phyloP scores from a whole-genome alignment of 306 rosid genomes.

The Dalbergia cochinchinensis region DNA sequence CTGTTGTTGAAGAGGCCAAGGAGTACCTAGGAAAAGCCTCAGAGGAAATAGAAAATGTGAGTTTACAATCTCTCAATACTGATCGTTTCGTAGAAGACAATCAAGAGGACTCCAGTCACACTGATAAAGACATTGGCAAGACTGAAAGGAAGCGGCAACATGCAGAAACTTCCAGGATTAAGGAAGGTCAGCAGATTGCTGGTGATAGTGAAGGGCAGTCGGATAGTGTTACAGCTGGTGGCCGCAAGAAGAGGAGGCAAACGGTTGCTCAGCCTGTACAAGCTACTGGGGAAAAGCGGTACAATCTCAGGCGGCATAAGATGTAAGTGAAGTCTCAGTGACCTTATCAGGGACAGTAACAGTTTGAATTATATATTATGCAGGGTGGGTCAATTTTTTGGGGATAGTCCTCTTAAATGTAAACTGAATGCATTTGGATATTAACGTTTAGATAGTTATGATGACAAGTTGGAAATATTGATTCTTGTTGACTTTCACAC shows the following conservation, averaged over 20 bases:
- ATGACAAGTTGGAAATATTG: conserved; percentile 17
- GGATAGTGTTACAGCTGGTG: conserved; percentile 71
- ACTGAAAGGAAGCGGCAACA: conserved; percentile 66
- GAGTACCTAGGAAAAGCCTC: conserved; percentile 65
- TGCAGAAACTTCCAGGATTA: conserved; percentile 59
- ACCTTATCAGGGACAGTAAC: conserved; percentile 26
- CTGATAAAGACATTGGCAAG: conserved; percentile 52
- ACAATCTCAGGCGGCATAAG: conserved; percentile 83
- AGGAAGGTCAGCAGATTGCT: conserved; percentile 66
- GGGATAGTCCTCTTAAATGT: conserved; percentile 25
- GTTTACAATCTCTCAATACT: conserved; percentile 48
- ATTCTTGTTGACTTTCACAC: conserved; percentile 21
- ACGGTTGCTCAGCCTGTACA: conserved; percentile 54
- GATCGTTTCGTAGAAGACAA: conserved; percentile 54
- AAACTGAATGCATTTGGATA: conserved; percentile 1
- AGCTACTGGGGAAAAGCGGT: conserved; percentile 70
- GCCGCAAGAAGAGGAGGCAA: conserved; percentile 74
- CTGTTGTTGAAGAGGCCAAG: conserved; percentile 80
- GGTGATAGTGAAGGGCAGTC: conserved; percentile 79
- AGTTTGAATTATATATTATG: conserved; percentile 11
- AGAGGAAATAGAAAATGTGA: conserved; percentile 53
- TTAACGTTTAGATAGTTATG: conserved; percentile 28
- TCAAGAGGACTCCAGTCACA: conserved; percentile 59
- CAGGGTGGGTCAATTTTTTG: conserved; percentile 28
- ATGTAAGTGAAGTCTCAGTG: conserved; percentile 67